Conservation (phyloP, 2,329 filamentous ascomycete species). For the Cryphonectria japonica region DNA sequence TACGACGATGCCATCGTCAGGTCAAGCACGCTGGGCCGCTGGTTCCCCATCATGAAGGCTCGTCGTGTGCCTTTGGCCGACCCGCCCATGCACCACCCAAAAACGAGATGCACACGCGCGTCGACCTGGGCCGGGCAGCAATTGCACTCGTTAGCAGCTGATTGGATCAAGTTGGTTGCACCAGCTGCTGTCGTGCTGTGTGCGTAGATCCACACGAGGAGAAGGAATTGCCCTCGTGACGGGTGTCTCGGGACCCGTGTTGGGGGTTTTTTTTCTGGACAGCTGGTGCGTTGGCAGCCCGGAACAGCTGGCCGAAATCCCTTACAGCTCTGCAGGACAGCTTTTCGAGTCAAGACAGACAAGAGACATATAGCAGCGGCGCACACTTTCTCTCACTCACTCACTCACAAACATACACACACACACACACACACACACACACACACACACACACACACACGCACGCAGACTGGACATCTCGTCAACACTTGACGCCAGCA, state of each 20-base stretch:
- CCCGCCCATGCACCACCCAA: slow-evolving; percentile 2
- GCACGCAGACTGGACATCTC: not conserved
- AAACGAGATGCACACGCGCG: slow-evolving; percentile 4
- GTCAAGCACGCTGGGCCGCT: not conserved
- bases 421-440: too few relatives aligned
- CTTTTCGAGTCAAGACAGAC: not conserved
- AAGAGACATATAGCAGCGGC: not conserved
- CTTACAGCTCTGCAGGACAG: not conserved
- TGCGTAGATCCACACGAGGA: not conserved
- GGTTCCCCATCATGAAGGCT: not conserved
- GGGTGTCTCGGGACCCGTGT: not conserved
- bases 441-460: too few relatives aligned
- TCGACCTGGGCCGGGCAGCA: not conserved
- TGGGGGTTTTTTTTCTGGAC: not conserved
- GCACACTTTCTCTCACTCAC: not conserved
- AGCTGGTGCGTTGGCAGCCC: slow-evolving; percentile 1
- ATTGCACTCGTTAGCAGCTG: not conserved
- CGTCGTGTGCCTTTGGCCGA: not conserved
- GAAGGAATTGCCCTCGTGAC: not conserved
- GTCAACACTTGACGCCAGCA: not conserved
- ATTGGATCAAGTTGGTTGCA: not conserved
- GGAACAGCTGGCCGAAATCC: slow-evolving; percentile 16
- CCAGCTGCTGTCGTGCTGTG: not conserved
- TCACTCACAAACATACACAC: too few relatives aligned
- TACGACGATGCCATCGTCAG: slow-evolving; percentile 9